Percentiles rank a stretch among this genome's conserved stretches.
These are phyloP conservation scores for Phalaenopsis aphrodite DNA, from an alignment of 106 monocot species.

Conservation along the genomic window DNA sequence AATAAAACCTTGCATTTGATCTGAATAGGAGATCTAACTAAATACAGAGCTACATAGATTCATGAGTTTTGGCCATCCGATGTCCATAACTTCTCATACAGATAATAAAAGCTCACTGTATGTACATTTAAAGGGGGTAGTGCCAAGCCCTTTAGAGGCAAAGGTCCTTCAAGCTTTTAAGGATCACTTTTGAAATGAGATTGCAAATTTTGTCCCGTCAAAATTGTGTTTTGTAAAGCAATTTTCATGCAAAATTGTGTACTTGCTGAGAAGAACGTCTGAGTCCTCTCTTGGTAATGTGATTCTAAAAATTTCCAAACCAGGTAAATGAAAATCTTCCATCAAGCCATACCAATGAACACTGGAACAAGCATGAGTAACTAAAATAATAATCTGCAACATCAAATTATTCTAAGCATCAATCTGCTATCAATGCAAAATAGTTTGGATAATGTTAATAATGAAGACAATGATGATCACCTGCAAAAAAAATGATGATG, in stretches of 20 bases:
- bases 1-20: too few species aligned
- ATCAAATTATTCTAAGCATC: slow-evolving; percentile 1
- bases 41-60: not conserved
- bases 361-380: not conserved
- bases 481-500: not conserved
- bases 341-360: not conserved
- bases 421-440: not conserved
- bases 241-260: too few species aligned
- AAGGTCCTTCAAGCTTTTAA: too few species aligned
- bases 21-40: too few species aligned
- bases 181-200: too few species aligned
- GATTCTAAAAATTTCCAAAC: not conserved
- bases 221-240: too few species aligned
- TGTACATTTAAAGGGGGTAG: too few species aligned
- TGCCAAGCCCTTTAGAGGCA: too few species aligned
- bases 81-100: not conserved
- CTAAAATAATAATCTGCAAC: not conserved
- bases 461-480: not conserved
- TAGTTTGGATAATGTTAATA: not conserved
- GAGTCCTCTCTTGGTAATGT: not conserved
- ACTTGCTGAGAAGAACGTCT: too few species aligned
- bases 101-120: not conserved
- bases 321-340: not conserved
- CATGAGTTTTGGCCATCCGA: not conserved
- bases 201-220: too few species aligned